These are phyloP conservation scores for Diaporthe velutina DNA, from an alignment of 2,329 filamentous ascomycete species.

Conservation along the genomic window DNA sequence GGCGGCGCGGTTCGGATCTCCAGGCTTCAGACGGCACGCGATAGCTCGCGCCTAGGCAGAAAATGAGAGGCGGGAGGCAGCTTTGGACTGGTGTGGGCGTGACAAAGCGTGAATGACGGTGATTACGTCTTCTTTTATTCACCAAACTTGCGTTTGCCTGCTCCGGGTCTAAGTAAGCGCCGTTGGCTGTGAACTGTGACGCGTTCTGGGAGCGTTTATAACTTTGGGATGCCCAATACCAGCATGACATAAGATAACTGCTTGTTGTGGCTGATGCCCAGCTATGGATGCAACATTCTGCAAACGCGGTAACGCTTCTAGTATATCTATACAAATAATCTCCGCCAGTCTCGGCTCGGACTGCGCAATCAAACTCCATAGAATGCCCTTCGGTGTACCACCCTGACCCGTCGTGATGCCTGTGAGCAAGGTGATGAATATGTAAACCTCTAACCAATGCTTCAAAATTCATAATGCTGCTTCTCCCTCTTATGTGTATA, in stretches of 20 bases:
- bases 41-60: slow-evolving; percentile 19
- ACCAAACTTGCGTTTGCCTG: background rate
- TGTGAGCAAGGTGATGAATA: background rate
- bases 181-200: background rate
- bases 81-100: background rate
- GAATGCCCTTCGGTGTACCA: slow-evolving; percentile 5
- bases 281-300: background rate
- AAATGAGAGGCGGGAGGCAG: background rate
- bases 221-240: background rate
- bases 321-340: slow-evolving; percentile 7
- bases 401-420: slow-evolving; percentile 12
- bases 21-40: slow-evolving; percentile 19
- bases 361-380: slow-evolving; percentile 15
- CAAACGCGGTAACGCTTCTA: slow-evolving; percentile 12
- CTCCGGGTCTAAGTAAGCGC: background rate
- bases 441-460: slow-evolving; percentile 5
- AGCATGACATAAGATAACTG: slow-evolving; percentile 1
- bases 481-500: background rate
- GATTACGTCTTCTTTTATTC: background rate
- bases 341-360: background rate
- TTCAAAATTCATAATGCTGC: background rate
- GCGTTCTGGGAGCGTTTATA: background rate
- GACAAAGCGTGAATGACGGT: slow-evolving; percentile 13
- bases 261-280: background rate
- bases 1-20: slow-evolving; percentile 5